Base-by-base conservation (phyloP, 257 asterid species). In the Nicotiana attenuata region DNA sequence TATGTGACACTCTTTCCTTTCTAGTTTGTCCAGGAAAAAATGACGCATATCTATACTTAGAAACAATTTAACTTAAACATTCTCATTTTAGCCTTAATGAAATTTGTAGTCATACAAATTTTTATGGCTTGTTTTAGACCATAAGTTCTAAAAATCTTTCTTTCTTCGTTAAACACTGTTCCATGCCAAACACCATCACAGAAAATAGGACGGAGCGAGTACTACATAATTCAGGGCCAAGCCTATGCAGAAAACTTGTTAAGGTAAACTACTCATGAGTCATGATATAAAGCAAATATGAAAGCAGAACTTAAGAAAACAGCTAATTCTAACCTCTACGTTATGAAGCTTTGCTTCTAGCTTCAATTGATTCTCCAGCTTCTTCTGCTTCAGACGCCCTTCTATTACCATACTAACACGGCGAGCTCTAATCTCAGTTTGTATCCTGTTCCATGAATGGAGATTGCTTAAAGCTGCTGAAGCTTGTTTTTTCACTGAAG, bases 301-400 rank as follows among this genome's bases (percentile, higher is more conserved):
- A 50, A 69, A 47, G 15, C 41, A 73, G 63, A 73, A 22, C 41
- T 14, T 33, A 47, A 14, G 61, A 73, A 73, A 24, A 73, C 50
- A 57, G 9, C 41, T 0, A 7, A 73, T 35, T 47, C 15, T 47
- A 80, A 96, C 99, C 98, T 93, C 95, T 80, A 94, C 82, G 85
- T 88, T 97, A 73, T 94, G 97, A 90, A 96, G 92, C 86, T 92
- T 96, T 65, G 93, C 92, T 83, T 96, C 97, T 0, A 96, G 97
- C 90, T 94, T 94, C 89, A 90, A 80, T 71, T 94, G 97, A 85
- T 89, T 92, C 87, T 90, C 97, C 26, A 89, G 85, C 85, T 92
- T 92, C 92, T 89, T 94, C 91, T 90, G 97, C 91, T 86, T 90
- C 73, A 91, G 91, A 65, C 85, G 92, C 69, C 97, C 97, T 89